Evolutionary conservation across 441 rosid genomes (phyloP), one percentile per base, ranked within the genome.

Genomic region (Aquilaria agallochum): DNA sequence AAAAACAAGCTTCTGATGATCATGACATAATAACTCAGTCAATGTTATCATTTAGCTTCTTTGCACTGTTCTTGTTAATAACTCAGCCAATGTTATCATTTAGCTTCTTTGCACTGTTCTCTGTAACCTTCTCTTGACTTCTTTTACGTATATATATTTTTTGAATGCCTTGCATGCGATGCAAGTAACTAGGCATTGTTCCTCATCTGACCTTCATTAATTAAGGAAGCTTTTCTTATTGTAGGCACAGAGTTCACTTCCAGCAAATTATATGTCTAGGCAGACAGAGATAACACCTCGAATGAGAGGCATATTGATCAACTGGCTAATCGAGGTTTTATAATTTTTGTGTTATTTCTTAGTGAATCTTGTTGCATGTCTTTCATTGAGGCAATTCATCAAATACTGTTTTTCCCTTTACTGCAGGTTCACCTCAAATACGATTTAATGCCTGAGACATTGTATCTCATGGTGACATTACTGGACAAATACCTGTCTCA

Each of bases 271-370:
- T 74, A 68, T 89, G 86, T 76, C 83, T 58, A 68, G 69, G 64
- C 94, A 84, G 65, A 60, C 76, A 45, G 88, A 85, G 46, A 75
- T 86, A 71, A 79, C 86, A 47, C 88, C 95, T 71, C 76, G 64
- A 54, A 89, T 89, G 80, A 88, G 98, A 71, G 90, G 92, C 73
- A 82, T 94, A 66, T 73, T 94, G 80, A 74, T 94, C 81, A 94
- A 94, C 77, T 94, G 98, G 98, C 86, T 94, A 56, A 74, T 91
- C 72, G 98, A 94, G 81, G 98, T 94, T 31, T 48, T 11, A 50
- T 51, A 47, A 36, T 33, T 58, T 11, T 4, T 45, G 4, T 30
- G 15, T 20, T 49, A 44, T 53, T 49, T 14, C 13, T 33, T 9
- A n/a, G 5, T 12, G 49, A 49, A 42, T 45, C 66, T 47, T 59